phyloP scores from a whole-genome alignment of 2,329 filamentous ascomycete species.

The Plenodomus lindquistii region DNA sequence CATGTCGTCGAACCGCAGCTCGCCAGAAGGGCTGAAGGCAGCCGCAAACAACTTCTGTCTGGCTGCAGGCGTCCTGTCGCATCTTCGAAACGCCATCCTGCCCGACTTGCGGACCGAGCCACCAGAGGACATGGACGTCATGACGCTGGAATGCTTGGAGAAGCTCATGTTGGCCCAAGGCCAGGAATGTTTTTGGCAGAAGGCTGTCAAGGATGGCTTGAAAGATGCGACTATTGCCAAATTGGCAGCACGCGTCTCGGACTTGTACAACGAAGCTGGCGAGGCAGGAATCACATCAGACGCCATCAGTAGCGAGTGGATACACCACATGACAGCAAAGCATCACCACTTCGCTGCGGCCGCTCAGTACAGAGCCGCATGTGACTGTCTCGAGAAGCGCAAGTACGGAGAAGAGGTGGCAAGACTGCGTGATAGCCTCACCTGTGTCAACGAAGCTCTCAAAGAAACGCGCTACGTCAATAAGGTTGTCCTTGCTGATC shows the following conservation, averaged over 20 bases:
- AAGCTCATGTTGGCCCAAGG: conserved; percentile 88
- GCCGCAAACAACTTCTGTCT: conserved; percentile 90
- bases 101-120: conserved; percentile 82
- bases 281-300: conserved; percentile 89
- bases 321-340: conserved; percentile 96
- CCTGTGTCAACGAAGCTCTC: conserved; percentile 82
- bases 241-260: conserved; percentile 85
- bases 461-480: conserved; percentile 83
- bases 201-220: conserved; percentile 89
- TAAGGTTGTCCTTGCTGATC: conserved; percentile 77
- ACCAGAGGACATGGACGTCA: conserved; percentile 92
- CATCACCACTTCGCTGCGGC: conserved; percentile 97
- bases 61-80: conserved; percentile 78
- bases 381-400: conserved; percentile 88
- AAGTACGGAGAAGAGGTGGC: conserved; percentile 97
- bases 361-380: conserved; percentile 87
- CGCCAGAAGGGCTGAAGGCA: conserved; percentile 79
- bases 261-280: conserved; percentile 82
- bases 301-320: conserved; percentile 90
- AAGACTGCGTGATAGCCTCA: conserved; percentile 77
- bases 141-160: conserved; percentile 81
- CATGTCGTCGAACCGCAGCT: conserved; percentile 74
- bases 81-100: conserved; percentile 76
- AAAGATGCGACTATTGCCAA: conserved; percentile 93
- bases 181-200: conserved; percentile 98